Base-by-base conservation (phyloP, 2,329 filamentous ascomycete genomes). In the Diaporthe eres region DNA sequence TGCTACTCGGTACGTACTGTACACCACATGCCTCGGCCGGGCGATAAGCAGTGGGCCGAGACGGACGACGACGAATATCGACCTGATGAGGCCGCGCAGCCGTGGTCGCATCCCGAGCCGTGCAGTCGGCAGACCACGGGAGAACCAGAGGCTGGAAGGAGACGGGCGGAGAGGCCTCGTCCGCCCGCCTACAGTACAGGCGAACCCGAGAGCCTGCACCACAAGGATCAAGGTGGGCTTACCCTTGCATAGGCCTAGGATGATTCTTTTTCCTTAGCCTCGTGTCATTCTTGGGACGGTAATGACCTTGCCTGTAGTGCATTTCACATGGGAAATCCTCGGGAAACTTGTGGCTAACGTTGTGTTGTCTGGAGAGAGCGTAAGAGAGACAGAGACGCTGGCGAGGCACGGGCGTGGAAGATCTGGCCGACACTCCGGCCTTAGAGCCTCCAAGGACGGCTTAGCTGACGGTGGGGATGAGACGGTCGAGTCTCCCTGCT, bases 61-160 rank as follows among this genome's bases (percentile, higher is more conserved):
- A 37, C 28, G 17, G 9, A 13, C 28, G 2, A 63, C 25, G 25
- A 63, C n/a, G 58, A 42, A 6, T 25, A 17, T 49, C n/a, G 25
- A 17, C 60, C 39, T 31, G 58, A 5, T 57, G 55, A 61, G 58
- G 58, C 58, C 44, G 60, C 6, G 12, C 63, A 68, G 65, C 65
- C 65, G 47, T 42, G 65, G 65, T 68, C 65, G 25, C 47, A 68
- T 68, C 47, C 65, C 65, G 65, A 68, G 65, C 47, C 65, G 47
- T 39, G 34, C 31, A n/a, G 63, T 68, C 61, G 61, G 60, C 25
- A 44, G 25, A 10, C 25, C 60, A 34, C 47, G 63, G 63, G 13
- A 31, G 51, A 22, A 25, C 28, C 44, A 68, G 31, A 37, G 47
- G 47, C 65, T 53, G 31, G 13, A 39, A 42, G 65, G 13, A 34